Evolutionary conservation across 2,329 filamentous ascomycete genomes (phyloP).

Genomic region (Septoria petroselini): DNA sequence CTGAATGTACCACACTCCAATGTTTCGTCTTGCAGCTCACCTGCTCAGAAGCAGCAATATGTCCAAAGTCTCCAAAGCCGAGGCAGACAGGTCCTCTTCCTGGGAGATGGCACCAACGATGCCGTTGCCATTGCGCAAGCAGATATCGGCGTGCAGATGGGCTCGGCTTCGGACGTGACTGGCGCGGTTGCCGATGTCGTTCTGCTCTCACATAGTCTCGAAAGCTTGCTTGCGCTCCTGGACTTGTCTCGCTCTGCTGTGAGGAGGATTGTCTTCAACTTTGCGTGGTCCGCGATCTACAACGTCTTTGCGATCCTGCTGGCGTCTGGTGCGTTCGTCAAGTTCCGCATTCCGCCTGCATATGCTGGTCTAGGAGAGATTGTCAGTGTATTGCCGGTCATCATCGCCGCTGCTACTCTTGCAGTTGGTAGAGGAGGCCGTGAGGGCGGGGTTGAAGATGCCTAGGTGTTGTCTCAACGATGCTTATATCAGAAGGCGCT

Average conservation of each 20-base stretch:
- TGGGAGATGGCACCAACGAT: slow-evolving; percentile 78
- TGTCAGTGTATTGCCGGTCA: slow-evolving; percentile 69
- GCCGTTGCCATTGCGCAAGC: slow-evolving; percentile 69
- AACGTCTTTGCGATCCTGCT: slow-evolving; percentile 67
- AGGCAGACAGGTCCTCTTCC: slow-evolving; percentile 59
- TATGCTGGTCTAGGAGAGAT: slow-evolving; percentile 70
- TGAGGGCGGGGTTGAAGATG: too few relatives aligned
- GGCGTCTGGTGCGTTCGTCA: slow-evolving; percentile 62
- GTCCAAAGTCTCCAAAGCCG: slow-evolving; percentile 37
- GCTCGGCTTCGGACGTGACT: slow-evolving; percentile 62
- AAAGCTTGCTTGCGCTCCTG: slow-evolving; percentile 58
- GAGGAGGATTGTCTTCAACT: slow-evolving; percentile 58
- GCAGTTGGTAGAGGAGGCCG: neutral
- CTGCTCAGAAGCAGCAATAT: slow-evolving; percentile 56
- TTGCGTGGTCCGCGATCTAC: slow-evolving; percentile 67
- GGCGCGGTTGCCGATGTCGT: slow-evolving; percentile 66
- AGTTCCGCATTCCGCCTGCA: slow-evolving; percentile 54
- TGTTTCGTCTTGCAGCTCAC: slow-evolving; percentile 48
- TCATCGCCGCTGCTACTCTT: slow-evolving; percentile 50
- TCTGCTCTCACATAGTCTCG: slow-evolving; percentile 53
- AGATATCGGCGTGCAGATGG: slow-evolving; percentile 68
- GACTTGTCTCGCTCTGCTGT: slow-evolving; percentile 49
- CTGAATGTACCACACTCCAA: slow-evolving; percentile 43
- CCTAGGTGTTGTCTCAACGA: too few relatives aligned
- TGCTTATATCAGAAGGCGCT: too few relatives aligned